These are phyloP conservation scores for Paecilomyces fulvus DNA, from an alignment of 2,329 filamentous ascomycete genomes.

Conservation along the genomic window DNA sequence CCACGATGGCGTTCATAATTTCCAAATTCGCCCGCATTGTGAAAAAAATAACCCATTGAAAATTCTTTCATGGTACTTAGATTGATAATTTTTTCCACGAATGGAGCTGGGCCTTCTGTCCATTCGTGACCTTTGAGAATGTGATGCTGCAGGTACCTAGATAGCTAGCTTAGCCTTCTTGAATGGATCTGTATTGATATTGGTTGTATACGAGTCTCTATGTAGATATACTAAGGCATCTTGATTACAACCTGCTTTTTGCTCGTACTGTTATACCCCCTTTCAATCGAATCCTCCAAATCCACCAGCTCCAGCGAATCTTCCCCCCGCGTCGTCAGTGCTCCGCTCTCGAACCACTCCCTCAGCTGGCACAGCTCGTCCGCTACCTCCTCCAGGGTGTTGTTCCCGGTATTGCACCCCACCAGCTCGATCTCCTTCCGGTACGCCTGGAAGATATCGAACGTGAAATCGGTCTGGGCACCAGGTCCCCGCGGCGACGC, in stretches of 20 bases:
- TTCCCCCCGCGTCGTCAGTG: constrained; percentile 7
- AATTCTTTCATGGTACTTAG: not conserved
- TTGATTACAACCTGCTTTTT: not conserved
- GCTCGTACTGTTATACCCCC: constrained; percentile 1
- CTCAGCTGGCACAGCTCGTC: constrained; percentile 5
- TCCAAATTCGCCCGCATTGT: not conserved
- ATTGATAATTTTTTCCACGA: not conserved
- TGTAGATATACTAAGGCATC: not conserved
- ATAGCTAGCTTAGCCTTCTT: not conserved
- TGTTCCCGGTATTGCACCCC: constrained; percentile 12
- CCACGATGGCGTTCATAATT: not conserved
- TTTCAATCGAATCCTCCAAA: constrained; percentile 5
- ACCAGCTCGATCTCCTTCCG: constrained; percentile 11
- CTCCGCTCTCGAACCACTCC: constrained; percentile 8
- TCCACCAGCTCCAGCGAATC: constrained; percentile 3
- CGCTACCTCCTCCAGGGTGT: constrained; percentile 7
- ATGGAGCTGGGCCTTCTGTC: not conserved
- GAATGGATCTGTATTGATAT: not conserved
- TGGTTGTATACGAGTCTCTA: not conserved
- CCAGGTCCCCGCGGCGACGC: not conserved
- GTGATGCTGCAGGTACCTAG: not conserved
- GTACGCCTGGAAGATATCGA: constrained; percentile 14
- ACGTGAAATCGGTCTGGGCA: constrained; percentile 4
- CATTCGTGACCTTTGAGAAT: not conserved
- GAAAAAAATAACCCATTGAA: not conserved